A percentile compares a stretch with the other conserved stretches of the same genome.
These are phyloP conservation scores for Apiotrichum siamense DNA, from an alignment of 1,284 basidiomycete genomes.

Conservation along the genomic window DNA sequence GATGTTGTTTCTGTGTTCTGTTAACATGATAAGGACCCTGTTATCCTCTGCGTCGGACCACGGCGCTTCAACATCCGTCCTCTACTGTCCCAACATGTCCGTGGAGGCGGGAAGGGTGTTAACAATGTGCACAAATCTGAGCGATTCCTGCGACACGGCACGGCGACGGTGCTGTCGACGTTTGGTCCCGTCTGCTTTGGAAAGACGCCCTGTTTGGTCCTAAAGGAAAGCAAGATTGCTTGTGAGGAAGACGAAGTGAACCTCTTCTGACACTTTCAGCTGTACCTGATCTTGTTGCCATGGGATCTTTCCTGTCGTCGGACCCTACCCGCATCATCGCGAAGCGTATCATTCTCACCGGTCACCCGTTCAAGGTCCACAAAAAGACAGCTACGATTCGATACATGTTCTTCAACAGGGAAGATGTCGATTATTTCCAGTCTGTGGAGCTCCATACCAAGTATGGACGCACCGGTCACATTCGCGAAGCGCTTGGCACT, in stretches of 20 bases:
- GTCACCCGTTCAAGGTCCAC: constrained; percentile 96
- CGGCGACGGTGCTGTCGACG: constrained; percentile 73
- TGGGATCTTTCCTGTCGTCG: constrained; percentile 78
- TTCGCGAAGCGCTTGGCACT: constrained; percentile 88
- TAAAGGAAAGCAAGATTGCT: background rate
- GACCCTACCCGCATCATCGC: constrained; percentile 88
- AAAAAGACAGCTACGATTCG: constrained; percentile 95
- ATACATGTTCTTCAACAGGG: constrained; percentile 96
- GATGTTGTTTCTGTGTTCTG: background rate
- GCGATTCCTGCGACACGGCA: constrained; percentile 78
- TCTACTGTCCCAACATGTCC: constrained; percentile 84
- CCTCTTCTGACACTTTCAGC: background rate
- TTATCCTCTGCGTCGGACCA: constrained; percentile 84
- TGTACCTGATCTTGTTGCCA: constrained; percentile 83
- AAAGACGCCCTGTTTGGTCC: constrained; percentile 62
- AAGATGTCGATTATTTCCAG: constrained; percentile 89
- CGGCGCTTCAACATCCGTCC: constrained; percentile 78
- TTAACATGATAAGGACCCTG: constrained; percentile 59
- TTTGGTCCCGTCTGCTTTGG: constrained; percentile 90
- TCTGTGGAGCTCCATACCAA: constrained; percentile 92
- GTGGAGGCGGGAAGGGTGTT: constrained; percentile 77
- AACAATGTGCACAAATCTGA: constrained; percentile 99
- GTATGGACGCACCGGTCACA: constrained; percentile 84
- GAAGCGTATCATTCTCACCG: constrained; percentile 88
- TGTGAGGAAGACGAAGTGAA: background rate